Evolutionary conservation across 179 eudicot genomes (phyloP).

Genomic region (Actinidia chinensis): DNA sequence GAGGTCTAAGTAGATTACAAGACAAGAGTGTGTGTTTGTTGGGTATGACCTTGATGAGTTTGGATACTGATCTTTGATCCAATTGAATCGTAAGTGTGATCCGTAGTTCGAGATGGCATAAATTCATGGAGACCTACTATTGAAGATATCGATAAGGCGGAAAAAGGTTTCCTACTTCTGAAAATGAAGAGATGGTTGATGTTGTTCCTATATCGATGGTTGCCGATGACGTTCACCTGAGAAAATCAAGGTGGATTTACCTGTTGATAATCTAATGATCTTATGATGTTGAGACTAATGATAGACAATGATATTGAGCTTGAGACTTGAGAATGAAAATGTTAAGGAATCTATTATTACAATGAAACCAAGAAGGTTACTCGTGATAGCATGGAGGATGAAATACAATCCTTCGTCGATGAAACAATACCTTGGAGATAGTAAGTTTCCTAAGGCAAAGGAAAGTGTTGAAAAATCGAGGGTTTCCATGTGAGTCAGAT

Average conservation of each 20-base stretch:
- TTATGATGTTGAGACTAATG: no score
- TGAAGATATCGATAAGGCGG: not conserved
- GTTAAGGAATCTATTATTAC: not conserved
- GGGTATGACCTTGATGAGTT: conserved; percentile 14
- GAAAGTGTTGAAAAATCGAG: not conserved
- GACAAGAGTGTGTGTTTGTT: conserved; percentile 16
- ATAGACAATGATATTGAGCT: no score
- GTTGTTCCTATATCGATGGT: no score
- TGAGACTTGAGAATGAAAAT: not conserved
- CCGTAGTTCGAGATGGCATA: no score
- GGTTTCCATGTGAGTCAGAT: not conserved
- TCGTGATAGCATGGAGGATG: conserved; percentile 20
- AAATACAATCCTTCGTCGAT: conserved; percentile 16
- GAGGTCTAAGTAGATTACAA: conserved; percentile 7
- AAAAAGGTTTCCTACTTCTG: not conserved
- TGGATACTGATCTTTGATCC: not conserved
- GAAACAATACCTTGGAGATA: conserved; percentile 20
- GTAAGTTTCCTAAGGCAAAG: conserved; percentile 23
- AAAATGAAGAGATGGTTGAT: not conserved
- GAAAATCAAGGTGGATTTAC: not conserved
- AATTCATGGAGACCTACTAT: no score
- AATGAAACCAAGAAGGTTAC: not conserved
- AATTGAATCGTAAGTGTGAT: not conserved
- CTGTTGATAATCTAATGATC: not conserved
- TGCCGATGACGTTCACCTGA: no score